phyloP scores from a whole-genome alignment of 495 filamentous ascomycete species.

The Penicillium mononematosum region DNA sequence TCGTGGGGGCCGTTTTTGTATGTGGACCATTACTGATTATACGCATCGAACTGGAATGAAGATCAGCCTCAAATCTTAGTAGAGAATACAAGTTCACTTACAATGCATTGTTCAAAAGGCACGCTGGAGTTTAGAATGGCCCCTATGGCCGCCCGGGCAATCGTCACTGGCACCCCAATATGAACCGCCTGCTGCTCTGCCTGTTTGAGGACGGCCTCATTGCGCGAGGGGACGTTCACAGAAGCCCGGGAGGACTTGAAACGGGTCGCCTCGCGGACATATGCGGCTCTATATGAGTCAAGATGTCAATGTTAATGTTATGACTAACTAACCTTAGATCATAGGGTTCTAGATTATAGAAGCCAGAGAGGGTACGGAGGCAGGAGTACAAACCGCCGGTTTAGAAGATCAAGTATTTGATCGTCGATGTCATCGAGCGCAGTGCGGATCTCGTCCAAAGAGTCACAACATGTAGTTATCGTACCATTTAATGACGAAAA shows the following conservation, averaged over 20 bases:
- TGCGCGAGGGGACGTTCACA: constrained; percentile 11
- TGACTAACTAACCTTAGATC: no score
- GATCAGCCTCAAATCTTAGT: background rate
- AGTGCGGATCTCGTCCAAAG: constrained; percentile 4
- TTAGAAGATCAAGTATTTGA: background rate
- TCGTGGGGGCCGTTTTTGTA: background rate
- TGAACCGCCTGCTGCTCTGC: constrained; percentile 11
- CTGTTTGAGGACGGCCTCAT: constrained; percentile 7
- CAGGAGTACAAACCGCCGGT: background rate
- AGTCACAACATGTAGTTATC: constrained; percentile 5
- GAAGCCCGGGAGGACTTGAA: constrained; percentile 10
- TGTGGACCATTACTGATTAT: background rate
- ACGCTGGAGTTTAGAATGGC: constrained; percentile 12
- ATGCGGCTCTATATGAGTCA: constrained; percentile 4
- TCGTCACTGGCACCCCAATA: constrained; percentile 10
- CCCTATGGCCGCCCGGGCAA: constrained; percentile 10
- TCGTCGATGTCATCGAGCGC: constrained; percentile 6
- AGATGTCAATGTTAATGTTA: background rate
- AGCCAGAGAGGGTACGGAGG: background rate
- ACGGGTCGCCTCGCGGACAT: constrained; percentile 11
- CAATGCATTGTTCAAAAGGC: constrained; percentile 11
- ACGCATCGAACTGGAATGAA: background rate
- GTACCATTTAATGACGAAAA: constrained; percentile 11
- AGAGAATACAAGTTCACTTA: background rate
- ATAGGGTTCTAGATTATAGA: no score